Percentiles rank a stretch among this genome's conserved stretches.
Evolutionary conservation across 1,284 basidiomycete genomes (phyloP).

Genomic region (Cryptococcus amylolentus): DNA sequence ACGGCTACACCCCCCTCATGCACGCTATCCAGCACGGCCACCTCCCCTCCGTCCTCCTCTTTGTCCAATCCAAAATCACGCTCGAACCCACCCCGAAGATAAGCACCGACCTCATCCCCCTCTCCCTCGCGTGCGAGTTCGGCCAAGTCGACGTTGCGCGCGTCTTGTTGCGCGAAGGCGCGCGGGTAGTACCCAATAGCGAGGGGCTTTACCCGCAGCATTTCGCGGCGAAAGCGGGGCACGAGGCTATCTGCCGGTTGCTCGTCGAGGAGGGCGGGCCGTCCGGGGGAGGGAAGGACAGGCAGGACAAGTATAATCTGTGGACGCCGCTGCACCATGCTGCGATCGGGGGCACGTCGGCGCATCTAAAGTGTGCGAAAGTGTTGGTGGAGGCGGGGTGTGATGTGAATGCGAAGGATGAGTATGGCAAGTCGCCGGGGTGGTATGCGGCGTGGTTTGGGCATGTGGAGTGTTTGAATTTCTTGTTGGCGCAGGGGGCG

Average conservation of each 20-base stretch:
- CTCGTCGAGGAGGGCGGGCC: constrained; percentile 61
- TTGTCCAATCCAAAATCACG: constrained; percentile 62
- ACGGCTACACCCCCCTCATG: constrained; percentile 89
- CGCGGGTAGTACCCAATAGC: constrained; percentile 76
- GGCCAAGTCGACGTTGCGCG: constrained; percentile 82
- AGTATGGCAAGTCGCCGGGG: constrained; percentile 77
- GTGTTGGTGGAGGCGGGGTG: constrained; percentile 72
- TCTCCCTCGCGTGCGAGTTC: constrained; percentile 85
- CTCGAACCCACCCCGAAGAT: constrained; percentile 56
- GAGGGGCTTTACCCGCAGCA: constrained; percentile 97
- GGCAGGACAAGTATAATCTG: constrained; percentile 91
- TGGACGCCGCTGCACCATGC: constrained; percentile 99
- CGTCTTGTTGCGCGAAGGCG: constrained; percentile 72
- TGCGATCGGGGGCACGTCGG: constrained; percentile 68
- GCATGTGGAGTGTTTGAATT: constrained; percentile 71
- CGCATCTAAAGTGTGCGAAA: constrained; percentile 66
- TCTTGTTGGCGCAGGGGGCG: constrained; percentile 62
- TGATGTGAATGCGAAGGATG: constrained; percentile 72
- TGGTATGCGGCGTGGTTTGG: constrained; percentile 99
- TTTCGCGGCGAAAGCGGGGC: constrained; percentile 95
- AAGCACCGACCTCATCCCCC: constrained; percentile 71
- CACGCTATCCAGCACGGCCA: constrained; percentile 88
- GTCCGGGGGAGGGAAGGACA: constrained; percentile 67
- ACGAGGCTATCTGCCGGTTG: constrained; percentile 73
- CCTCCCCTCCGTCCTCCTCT: constrained; percentile 71